Evolutionary conservation across 768 basidiomycete species (phyloP), one percentile per base, ranked within the genome.

Genomic region (Daedaleopsis nitida): DNA sequence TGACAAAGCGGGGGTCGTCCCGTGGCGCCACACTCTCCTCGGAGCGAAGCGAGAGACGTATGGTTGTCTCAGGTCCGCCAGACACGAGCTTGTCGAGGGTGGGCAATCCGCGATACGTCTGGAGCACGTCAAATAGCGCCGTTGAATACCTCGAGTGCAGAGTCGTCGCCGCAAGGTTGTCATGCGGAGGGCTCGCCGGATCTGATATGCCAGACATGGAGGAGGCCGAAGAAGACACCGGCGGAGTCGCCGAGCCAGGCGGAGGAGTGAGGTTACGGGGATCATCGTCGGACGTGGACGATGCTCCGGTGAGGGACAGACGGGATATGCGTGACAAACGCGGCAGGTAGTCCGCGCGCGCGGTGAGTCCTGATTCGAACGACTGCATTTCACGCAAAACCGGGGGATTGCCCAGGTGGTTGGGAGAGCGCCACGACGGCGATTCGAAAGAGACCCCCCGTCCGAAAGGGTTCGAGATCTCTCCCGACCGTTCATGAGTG

Each of bases 1-100:
- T 86, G 39, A 94, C 92, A 69, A 96, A 96, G 0, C 94, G 84
- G 16, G 94, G 93, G 66, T 97, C 94, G 64, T 95, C 89, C 14
- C 87, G 83, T 8, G 92, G 92, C 1, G 88, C 83, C 14, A 87
- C 86, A 32, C 81, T 84, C 58, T 88, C 84, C 38, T 90, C 87
- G 0, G 83, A 72, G 24, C 83, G 80, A 14, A 91, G 72, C 1
- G 88, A 89, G 69, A 94, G 77, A 70, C 84, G 87, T 32, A 91
- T 88, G 2, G 86, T 85, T 35, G 86, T 85, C 47, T 83, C 83
- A 11, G 79, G 78, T 7, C 80, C 75, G 45, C 83, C 84, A 0
- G 81, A 75, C 7, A 82, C 80, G 24, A 92, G 76, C 56, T 82
- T 84, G 60, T 93, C 90, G 13, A 92, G 79, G 7, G 85, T 77